Evolutionary conservation across 441 rosid species (phyloP), one percentile per base, ranked within the genome.

Genomic region (Brassica hybrid): DNA sequence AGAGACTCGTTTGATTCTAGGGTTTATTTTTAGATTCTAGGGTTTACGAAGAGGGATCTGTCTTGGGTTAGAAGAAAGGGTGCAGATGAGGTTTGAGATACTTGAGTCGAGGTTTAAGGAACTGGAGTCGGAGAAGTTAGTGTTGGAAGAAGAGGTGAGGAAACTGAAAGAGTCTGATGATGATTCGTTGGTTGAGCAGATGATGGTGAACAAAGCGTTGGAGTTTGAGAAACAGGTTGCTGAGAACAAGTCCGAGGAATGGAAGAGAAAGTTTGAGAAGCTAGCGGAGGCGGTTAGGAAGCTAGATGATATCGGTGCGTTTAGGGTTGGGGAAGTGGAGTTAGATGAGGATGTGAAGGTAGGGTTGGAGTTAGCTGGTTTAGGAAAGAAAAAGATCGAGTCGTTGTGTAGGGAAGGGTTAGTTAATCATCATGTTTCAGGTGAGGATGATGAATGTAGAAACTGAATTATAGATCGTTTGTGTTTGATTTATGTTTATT

Each of bases 251-350:
- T 76, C 79, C 14, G 78, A 82, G 79, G 59, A 60, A 25, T 88
- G 90, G 92, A 91, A 83, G 83, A 61, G 19, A 30, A 89, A 81
- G 83, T 84, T 78, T 65, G 80, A 73, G 83, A 85, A 83, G 48
- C 76, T 93, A 71, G 85, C 77, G 67, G 84, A 79, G 11, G 6
- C 67, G 30, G 72, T 82, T 63, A 65, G 52, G 3, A 76, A 66
- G 74, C 25, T 83, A 80, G 77, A 79, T 60, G 82, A 74, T 1
- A 8, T 62, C 16, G 32, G 54, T 60, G 76, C 27, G 2, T 12
- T 68, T 75, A 71, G 43, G 60, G 67, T 21, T 64, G 74, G 64
- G 11, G 69, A 65, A 27, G 56, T 23, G 27, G 78, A 63, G 10
- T 48, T 69, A 13, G 74, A 72, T 80, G 81, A 75, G 74, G 67